These are phyloP conservation scores for Geotrichum carabidarum DNA, from an alignment of 1,139 yeast species.

Conservation along the genomic window DNA sequence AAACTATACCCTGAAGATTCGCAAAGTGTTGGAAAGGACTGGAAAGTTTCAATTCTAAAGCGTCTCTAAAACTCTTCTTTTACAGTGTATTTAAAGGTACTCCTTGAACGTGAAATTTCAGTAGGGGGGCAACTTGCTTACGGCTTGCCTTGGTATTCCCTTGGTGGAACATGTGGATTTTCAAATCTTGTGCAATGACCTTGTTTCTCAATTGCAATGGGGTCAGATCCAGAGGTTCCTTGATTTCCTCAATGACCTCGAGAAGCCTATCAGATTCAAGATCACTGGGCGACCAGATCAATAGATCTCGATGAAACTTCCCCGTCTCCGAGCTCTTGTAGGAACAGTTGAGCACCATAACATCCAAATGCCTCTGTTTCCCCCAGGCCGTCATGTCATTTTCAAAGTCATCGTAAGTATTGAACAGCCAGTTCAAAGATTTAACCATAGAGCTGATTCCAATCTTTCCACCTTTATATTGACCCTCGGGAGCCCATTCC, in stretches of 20 bases:
- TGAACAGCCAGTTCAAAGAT: constrained; percentile 54
- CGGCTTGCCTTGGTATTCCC: constrained; percentile 59
- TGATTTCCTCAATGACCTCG: constrained; percentile 36
- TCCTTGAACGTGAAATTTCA: constrained; percentile 29
- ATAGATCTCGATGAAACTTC: constrained; percentile 55
- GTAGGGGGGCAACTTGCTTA: constrained; percentile 75
- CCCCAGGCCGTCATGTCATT: constrained; percentile 41
- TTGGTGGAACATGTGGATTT: constrained; percentile 43
- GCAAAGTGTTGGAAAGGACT: constrained; percentile 5
- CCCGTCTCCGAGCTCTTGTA: constrained; percentile 42
- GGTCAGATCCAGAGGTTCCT: constrained; percentile 37
- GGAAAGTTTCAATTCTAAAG: constrained; percentile 17
- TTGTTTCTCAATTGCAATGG: constrained; percentile 4
- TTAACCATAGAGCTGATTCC: constrained; percentile 78
- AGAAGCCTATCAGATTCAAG: constrained; percentile 27
- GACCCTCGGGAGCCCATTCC: constrained; percentile 49
- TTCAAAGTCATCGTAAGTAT: constrained; percentile 40
- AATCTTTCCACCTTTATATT: constrained; percentile 36
- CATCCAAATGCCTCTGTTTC: constrained; percentile 45
- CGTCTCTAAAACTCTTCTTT: background rate
- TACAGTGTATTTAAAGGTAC: constrained; percentile 20
- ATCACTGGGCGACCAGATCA: constrained; percentile 35
- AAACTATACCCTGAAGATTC: constrained; percentile 5
- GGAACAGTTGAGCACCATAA: constrained; percentile 59
- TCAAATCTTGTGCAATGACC: background rate